Evolutionary conservation across 805 yeast species (phyloP).

Genomic region (Saccharomycopsis synnaedendra): DNA sequence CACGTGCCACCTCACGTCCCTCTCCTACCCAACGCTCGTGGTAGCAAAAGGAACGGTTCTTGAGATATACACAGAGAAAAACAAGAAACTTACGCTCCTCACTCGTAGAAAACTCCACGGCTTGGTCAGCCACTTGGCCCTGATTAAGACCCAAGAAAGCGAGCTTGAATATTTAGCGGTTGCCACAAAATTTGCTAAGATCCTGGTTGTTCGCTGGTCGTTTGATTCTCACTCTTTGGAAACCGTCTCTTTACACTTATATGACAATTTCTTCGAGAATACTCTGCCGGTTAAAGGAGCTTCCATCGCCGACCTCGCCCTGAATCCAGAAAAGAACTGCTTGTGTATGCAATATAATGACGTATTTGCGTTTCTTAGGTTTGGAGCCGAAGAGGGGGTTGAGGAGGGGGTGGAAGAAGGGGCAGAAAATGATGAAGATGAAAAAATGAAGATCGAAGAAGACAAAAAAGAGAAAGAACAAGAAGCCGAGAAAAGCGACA

Average conservation of each 20-base stretch:
- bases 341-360: constrained; percentile 55
- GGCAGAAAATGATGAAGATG: constrained; percentile 6
- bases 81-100: constrained; percentile 23
- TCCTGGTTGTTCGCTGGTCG: constrained; percentile 71
- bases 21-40: constrained; percentile 31
- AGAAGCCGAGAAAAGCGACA: constrained; percentile 1
- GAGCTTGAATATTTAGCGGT: constrained; percentile 46
- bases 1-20: constrained; percentile 29
- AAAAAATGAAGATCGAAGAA: constrained; percentile 11
- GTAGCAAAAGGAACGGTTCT: constrained; percentile 41
- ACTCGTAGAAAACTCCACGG: constrained; percentile 42
- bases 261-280: constrained; percentile 56
- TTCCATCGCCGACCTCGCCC: constrained; percentile 33
- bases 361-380: constrained; percentile 60
- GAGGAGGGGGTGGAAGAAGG: constrained; percentile 10
- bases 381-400: constrained; percentile 24
- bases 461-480: constrained; percentile 15
- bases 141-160: constrained; percentile 8
- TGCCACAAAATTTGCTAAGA: constrained; percentile 63
- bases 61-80: constrained; percentile 30
- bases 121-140: constrained; percentile 25
- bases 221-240: constrained; percentile 36
- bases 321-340: constrained; percentile 52
- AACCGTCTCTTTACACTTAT: constrained; percentile 76
- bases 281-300: constrained; percentile 26